phyloP scores from a whole-genome alignment of 2,329 filamentous ascomycete species.

The Coccinonectria pachysandricola region DNA sequence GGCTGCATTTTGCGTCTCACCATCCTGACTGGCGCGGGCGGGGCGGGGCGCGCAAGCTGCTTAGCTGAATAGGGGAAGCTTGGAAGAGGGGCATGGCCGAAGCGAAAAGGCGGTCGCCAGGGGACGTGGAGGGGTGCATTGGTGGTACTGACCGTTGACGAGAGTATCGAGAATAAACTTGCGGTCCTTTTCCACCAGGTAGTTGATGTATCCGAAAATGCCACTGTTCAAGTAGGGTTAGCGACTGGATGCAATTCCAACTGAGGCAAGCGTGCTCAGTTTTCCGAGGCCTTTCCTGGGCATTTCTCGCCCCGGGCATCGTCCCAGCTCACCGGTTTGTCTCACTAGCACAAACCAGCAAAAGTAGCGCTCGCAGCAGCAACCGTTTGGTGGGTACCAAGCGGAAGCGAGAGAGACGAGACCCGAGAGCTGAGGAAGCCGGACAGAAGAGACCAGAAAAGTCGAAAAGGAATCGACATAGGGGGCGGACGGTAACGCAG shows the following conservation, averaged over 20 bases:
- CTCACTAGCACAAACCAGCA: too few species aligned
- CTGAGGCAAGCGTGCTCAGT: too few species aligned
- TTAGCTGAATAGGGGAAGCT: conserved; percentile 11
- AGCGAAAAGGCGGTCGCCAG: too few species aligned
- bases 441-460: conserved; percentile 1
- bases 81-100: conserved; percentile 8
- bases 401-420: background rate
- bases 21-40: conserved; percentile 16
- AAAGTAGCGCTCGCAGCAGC: too few species aligned
- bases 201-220: conserved; percentile 99
- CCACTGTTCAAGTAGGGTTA: conserved; percentile 46
- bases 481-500: conserved; percentile 9
- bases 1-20: conserved; percentile 17
- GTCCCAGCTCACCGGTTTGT: too few species aligned
- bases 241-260: too few species aligned
- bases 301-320: too few species aligned
- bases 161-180: conserved; percentile 93
- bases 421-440: too few species aligned
- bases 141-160: conserved; percentile 67
- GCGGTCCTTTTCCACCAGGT: conserved; percentile 96
- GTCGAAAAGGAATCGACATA: conserved; percentile 2
- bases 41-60: conserved; percentile 13
- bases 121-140: conserved; percentile 6
- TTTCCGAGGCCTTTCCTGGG: too few species aligned
- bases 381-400: too few species aligned